Evolutionary conservation across 305 asterid species (phyloP), one percentile per base, ranked within the genome.

Genomic region (Euphrasia arctica): DNA sequence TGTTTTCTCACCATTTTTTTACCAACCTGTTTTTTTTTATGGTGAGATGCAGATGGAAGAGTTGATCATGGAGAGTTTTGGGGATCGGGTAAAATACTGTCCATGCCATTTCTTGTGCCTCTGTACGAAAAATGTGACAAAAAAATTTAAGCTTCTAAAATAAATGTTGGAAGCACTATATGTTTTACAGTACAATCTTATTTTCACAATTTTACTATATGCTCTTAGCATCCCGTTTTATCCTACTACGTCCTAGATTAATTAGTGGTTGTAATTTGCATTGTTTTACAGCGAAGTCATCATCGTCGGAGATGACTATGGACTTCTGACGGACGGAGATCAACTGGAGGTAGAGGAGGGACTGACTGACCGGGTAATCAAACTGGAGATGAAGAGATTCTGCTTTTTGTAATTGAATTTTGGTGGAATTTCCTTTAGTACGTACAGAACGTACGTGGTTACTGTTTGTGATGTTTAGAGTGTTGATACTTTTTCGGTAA

Each of bases 1-100:
- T 39, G 11, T 39, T 39, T 39, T 39, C 43, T 39, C 9, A 39
- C 43, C 9, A 1, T 39, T 39, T 39, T 8, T 7, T 0, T 0
- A 39, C 10, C 43, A 39, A 31, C 34, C 34, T 43, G 77, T 27
- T 22, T 60, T 49, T 66, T 47, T 45, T 39, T 62, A 9, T 45
- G 14, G 9, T 45, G 50, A 45, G 50, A 45, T 45, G 50, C 50
- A 45, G 50, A 10, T 4, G 50, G 12, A 45, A 45, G 50, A 45
- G 14, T 10, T 2, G 50, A 18, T 18, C 22, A 3, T 45, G 5
- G 5, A 45, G 50, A 45, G 1, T 14, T 45, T 2, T 11, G 12
- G 0, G 50, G 50, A 13, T 11, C 11, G 12, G 50, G 50, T 45
- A 45, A 45, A 45, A 45, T 4, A 45, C 5, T 45, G 14, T 11